phyloP scores from a whole-genome alignment of 2,329 filamentous ascomycete genomes.

The Claviceps humidiphila region DNA sequence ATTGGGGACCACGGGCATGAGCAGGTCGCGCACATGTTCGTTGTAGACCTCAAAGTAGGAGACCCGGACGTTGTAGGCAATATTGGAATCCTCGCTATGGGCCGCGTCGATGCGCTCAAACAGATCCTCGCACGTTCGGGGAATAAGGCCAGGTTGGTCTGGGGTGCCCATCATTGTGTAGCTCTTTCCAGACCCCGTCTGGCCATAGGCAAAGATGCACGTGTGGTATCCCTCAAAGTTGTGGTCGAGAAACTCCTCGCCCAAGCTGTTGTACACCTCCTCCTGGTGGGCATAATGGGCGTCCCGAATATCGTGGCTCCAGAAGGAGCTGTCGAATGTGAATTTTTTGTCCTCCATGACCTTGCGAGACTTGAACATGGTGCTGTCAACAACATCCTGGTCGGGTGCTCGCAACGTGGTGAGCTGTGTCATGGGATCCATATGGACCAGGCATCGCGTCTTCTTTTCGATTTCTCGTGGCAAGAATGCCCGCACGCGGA shows the following conservation, averaged over 20 bases:
- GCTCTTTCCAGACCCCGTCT: constrained; percentile 94
- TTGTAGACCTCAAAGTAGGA: constrained; percentile 99
- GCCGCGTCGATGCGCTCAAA: constrained; percentile 81
- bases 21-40: constrained; percentile 89
- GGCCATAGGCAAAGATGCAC: constrained; percentile 96
- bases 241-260: constrained; percentile 95
- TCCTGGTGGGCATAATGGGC: constrained; percentile 83
- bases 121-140: constrained; percentile 86
- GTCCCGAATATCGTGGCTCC: constrained; percentile 74
- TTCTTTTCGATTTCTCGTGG: constrained; percentile 68
- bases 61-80: constrained; percentile 92
- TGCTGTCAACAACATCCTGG: constrained; percentile 29
- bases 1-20: constrained; percentile 58
- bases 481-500: constrained; percentile 67
- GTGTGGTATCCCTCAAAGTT: constrained; percentile 99
- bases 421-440: constrained; percentile 77
- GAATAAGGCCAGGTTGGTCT: constrained; percentile 81
- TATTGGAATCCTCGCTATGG: constrained; percentile 69
- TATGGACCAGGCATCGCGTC: constrained; percentile 75
- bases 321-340: constrained; percentile 96
- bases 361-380: constrained; percentile 53
- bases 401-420: constrained; percentile 66
- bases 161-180: constrained; percentile 95
- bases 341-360: constrained; percentile 79
- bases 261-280: constrained; percentile 85